phyloP scores from a whole-genome alignment of 352 stramenopile species.

The Pythium plurisporium region DNA sequence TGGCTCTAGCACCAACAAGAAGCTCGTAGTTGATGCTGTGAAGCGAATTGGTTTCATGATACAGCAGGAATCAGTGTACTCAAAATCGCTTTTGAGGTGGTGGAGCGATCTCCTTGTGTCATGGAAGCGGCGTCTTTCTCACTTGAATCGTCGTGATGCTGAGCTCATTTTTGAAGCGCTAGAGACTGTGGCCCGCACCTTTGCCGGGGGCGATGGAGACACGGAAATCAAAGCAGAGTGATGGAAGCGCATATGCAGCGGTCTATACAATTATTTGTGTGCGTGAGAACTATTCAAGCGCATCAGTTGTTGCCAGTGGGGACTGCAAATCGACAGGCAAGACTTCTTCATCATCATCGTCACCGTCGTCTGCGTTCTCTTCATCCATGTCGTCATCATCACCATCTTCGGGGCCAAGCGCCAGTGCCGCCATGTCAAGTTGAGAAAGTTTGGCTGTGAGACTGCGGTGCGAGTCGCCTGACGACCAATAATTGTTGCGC shows the following conservation, averaged over 20 bases:
- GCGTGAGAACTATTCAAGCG: neutral
- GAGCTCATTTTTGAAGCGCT: neutral
- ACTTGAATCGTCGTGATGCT: neutral
- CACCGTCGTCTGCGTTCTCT: slow-evolving; percentile 1
- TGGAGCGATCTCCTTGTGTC: neutral
- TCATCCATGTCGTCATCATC: slow-evolving; percentile 10
- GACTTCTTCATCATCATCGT: neutral
- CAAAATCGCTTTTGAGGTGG: neutral
- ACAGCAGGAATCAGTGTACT: neutral
- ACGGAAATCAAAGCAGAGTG: no score
- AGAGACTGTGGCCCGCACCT: no score
- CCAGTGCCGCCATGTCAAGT: slow-evolving; percentile 8
- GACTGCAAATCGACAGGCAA: neutral
- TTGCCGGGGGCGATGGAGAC: no score
- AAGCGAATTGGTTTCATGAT: neutral
- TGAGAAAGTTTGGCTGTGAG: slow-evolving; percentile 19
- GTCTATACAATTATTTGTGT: neutral
- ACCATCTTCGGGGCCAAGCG: neutral
- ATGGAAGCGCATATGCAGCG: no score
- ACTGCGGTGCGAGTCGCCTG: slow-evolving; percentile 14
- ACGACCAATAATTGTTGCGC: slow-evolving; percentile 15
- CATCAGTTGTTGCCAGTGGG: neutral
- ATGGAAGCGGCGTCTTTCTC: neutral
- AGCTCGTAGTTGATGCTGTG: neutral
- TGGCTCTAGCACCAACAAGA: neutral